phyloP scores from a whole-genome alignment of 225 moss, liverwort and hornwort species.

The Asterella californica region DNA sequence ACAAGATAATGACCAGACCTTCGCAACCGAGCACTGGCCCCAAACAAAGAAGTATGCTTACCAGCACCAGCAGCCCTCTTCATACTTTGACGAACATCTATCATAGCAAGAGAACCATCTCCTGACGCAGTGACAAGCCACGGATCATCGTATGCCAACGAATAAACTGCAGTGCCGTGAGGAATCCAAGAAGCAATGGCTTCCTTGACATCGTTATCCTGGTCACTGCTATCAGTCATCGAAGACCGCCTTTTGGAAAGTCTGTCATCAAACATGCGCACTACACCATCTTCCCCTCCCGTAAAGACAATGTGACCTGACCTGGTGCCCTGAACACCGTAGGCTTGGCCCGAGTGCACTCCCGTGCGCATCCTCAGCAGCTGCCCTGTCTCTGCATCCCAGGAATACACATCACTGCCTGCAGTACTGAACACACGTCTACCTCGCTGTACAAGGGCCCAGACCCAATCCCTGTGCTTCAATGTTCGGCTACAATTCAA shows the following conservation, averaged over 20 bases:
- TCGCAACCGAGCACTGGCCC: constrained; percentile 23
- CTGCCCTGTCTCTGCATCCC: constrained; percentile 80
- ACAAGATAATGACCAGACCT: constrained; percentile 42
- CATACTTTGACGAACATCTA: constrained; percentile 89
- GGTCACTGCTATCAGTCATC: constrained; percentile 31
- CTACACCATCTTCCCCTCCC: constrained; percentile 87
- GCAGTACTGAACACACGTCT: constrained; percentile 78
- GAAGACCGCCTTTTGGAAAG: constrained; percentile 46
- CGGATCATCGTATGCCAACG: constrained; percentile 92
- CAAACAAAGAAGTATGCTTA: constrained; percentile 39
- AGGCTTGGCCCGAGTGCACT: constrained; percentile 77
- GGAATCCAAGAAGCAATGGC: constrained; percentile 77
- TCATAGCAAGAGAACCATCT: constrained; percentile 89
- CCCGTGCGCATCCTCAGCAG: constrained; percentile 61
- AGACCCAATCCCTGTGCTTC: constrained; percentile 92
- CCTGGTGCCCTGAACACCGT: constrained; percentile 82
- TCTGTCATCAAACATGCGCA: constrained; percentile 93
- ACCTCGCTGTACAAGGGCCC: constrained; percentile 78
- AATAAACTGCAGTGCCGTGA: constrained; percentile 67
- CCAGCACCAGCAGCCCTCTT: constrained; percentile 59
- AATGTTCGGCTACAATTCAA: constrained; percentile 47
- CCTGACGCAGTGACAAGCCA: constrained; percentile 88
- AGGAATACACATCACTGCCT: constrained; percentile 78
- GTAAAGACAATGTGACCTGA: constrained; percentile 91
- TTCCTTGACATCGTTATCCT: constrained; percentile 32